phyloP scores from a whole-genome alignment of 306 rosid genomes.

The Fagus crenata region DNA sequence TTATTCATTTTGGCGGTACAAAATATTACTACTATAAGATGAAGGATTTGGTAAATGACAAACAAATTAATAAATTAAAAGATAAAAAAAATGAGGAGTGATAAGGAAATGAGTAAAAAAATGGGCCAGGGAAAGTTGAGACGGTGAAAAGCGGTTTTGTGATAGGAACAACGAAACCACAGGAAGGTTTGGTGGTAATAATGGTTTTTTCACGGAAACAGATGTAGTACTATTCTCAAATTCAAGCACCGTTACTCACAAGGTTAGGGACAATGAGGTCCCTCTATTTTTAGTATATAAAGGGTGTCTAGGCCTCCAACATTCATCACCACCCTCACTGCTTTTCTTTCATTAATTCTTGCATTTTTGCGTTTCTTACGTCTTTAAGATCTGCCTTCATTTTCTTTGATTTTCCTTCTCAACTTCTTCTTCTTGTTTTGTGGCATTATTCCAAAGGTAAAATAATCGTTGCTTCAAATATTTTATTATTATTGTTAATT shows the following conservation, averaged over 20 bases:
- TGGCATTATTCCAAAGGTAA: background rate
- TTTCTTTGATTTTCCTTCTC: background rate
- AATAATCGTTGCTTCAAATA: background rate
- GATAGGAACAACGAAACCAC: conserved; percentile 54
- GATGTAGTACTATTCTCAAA: background rate
- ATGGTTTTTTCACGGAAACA: conserved; percentile 17
- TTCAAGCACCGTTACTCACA: background rate
- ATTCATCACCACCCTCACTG: background rate
- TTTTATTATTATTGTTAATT: background rate
- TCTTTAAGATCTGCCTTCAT: background rate
- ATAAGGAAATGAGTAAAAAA: conserved; percentile 29
- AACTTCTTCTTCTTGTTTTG: background rate
- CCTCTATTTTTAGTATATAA: background rate
- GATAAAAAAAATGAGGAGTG: background rate
- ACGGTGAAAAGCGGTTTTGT: conserved; percentile 47
- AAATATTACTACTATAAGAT: too few relatives aligned
- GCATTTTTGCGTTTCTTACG: background rate
- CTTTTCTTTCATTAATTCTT: background rate
- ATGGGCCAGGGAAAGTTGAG: conserved; percentile 6
- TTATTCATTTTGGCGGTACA: too few relatives aligned
- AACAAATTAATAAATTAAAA: background rate
- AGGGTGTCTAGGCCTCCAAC: background rate
- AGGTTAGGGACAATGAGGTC: background rate
- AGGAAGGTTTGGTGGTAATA: conserved; percentile 26
- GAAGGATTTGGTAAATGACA: too few relatives aligned